Evolutionary conservation across 768 basidiomycete species (phyloP).

Genomic region (Mycena haematopus): DNA sequence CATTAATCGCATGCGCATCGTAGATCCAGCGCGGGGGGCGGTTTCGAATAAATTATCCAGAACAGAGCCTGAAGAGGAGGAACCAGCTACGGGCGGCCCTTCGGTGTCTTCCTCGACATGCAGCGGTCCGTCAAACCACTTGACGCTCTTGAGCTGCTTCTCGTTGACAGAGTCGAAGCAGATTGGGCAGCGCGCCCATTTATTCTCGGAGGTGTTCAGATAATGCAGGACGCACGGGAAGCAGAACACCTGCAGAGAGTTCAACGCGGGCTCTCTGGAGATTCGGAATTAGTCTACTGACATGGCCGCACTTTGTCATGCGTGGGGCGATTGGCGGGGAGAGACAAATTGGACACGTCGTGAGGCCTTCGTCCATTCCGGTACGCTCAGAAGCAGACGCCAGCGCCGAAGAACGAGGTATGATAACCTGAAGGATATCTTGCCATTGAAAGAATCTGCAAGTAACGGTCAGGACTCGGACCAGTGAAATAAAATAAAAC

Average conservation of each 20-base stretch:
- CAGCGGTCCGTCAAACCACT: constrained; percentile 75
- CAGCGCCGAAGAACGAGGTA: constrained; percentile 82
- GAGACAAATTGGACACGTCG: constrained; percentile 93
- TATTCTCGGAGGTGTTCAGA: constrained; percentile 82
- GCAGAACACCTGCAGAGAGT: constrained; percentile 77
- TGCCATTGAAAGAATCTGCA: constrained; percentile 93
- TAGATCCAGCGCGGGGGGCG: constrained; percentile 59
- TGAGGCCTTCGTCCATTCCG: constrained; percentile 63
- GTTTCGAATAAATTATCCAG: constrained; percentile 41
- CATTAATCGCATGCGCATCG: constrained; percentile 85
- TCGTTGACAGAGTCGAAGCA: constrained; percentile 94
- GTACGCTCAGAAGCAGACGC: constrained; percentile 61
- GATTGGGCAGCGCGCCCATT: constrained; percentile 94
- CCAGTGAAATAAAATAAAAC: constrained; percentile 28
- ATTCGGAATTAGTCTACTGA: constrained; percentile 55
- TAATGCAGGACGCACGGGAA: constrained; percentile 95
- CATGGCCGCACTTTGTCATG: constrained; percentile 98
- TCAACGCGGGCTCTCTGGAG: constrained; percentile 23
- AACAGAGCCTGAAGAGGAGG: constrained; percentile 46
- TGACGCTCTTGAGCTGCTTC: constrained; percentile 90
- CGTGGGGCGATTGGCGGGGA: constrained; percentile 88
- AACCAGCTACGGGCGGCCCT: constrained; percentile 36
- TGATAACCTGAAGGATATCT: constrained; percentile 93
- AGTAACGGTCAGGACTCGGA: constrained; percentile 14
- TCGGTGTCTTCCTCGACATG: constrained; percentile 42